Evolutionary conservation across 2,329 filamentous ascomycete species (phyloP).

Genomic region (Trichoderma cornu-damae): DNA sequence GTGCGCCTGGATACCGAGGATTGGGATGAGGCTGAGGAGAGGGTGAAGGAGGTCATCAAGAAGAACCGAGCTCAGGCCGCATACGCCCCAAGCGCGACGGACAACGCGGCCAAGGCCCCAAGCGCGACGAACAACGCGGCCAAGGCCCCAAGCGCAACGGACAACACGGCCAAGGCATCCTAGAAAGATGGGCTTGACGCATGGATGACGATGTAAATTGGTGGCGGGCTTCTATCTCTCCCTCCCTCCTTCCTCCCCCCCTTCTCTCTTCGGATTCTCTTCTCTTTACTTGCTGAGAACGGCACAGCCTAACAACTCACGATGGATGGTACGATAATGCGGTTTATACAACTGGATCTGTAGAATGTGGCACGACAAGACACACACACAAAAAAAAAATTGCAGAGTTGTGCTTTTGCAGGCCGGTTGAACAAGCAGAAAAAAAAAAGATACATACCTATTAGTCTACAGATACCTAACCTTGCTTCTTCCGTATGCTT

Average conservation of each 20-base stretch:
- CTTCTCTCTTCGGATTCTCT: background rate
- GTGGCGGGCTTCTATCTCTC: constrained; percentile 13
- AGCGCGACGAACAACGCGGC: constrained; percentile 37
- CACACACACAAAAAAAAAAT: constrained; percentile 19
- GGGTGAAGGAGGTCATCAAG: constrained; percentile 78
- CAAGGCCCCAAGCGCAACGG: constrained; percentile 45
- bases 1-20: constrained; percentile 77
- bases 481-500: background rate
- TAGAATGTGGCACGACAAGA: constrained; percentile 16
- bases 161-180: constrained; percentile 29
- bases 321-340: constrained; percentile 12
- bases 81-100: constrained; percentile 45
- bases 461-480: no score
- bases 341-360: constrained; percentile 12
- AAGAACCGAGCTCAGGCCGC: constrained; percentile 55
- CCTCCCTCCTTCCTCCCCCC: no score
- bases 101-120: constrained; percentile 34
- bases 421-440: background rate
- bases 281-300: constrained; percentile 10
- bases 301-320: constrained; percentile 6
- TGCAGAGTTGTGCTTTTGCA: constrained; percentile 10
- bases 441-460: background rate
- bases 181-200: constrained; percentile 27
- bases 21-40: constrained; percentile 83
- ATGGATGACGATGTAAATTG: constrained; percentile 13